Base-by-base conservation (phyloP, 371 early-diverging fungal genomes). In the Mortierella sp. region DNA sequence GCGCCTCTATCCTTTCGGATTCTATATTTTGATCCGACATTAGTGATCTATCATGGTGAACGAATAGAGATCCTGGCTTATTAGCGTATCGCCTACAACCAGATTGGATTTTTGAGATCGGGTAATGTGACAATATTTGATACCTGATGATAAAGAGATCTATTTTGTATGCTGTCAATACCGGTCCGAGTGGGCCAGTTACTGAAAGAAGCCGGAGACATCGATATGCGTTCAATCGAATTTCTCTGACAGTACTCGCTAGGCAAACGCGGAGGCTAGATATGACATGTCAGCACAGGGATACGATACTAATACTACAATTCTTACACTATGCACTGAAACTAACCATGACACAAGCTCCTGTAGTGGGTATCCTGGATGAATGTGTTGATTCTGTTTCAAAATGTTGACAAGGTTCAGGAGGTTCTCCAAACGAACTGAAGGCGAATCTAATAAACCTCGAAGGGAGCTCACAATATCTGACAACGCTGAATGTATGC, bases 1-100 rank as follows among this genome's bases (percentile, higher is more conserved):
- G 53, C 0, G 93, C 91, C 62, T 96, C 95, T 65, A 93, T 94
- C 53, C 94, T 86, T 67, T 96, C 96, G 16, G 90, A 85, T 50
- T 94, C 94, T 13, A 76, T 55, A 9, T 63, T 69, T 45, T 75
- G 76, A 55, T 81, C 81, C 2, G 72, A 72, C 81, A 76, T 81
- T 11, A 81, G 70, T n/a, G 81, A 72, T 33, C 81, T 81, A 58
- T 16, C 21, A 41, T 8, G 19, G 10, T 13, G 43, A 36, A 9
- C 10, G 43, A 15, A 10, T 43, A 43, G 10, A 15, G 43, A 10
- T 10, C 13, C 43, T 15, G 8, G 43, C 15, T 10, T 15, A 43
- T 13, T 15, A 43, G 3, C 10, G 15, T 10, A 13, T 43, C 10
- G 43, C 10, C 15, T 43, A 43, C 10, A 43, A 15, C 10, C 10